Evolutionary conservation across 2,329 filamentous ascomycete species (phyloP).

Genomic region (Xylariaceae sp.): DNA sequence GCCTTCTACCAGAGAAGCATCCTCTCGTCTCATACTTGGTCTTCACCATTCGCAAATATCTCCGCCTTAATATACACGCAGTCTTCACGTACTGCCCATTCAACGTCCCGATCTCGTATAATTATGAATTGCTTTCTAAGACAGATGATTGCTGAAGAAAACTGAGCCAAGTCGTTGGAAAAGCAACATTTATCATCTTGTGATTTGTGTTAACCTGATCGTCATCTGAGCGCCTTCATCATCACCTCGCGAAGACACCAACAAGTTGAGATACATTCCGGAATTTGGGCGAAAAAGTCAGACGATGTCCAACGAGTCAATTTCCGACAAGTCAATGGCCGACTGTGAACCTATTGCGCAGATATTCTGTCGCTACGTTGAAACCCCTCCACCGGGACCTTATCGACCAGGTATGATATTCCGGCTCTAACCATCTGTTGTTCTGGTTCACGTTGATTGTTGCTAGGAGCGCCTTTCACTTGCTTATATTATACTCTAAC

Average conservation of each 20-base stretch:
- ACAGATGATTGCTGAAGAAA: neutral
- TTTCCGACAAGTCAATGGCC: neutral
- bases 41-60: neutral
- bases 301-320: too few species aligned
- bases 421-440: neutral
- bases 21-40: neutral
- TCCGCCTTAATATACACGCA: neutral
- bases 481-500: neutral
- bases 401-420: slow-evolving; percentile 4
- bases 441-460: neutral
- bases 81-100: neutral
- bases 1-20: neutral
- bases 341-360: slow-evolving; percentile 6
- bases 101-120: neutral
- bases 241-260: neutral
- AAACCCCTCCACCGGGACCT: neutral
- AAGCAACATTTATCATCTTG: neutral
- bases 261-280: too few species aligned
- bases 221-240: neutral
- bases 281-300: neutral
- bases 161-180: neutral
- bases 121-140: neutral
- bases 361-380: slow-evolving; percentile 14
- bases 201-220: neutral
- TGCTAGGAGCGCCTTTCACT: neutral